Percentiles rank a stretch among this genome's conserved stretches.
Conservation (phyloP, 768 basidiomycete genomes). For the Tubosaeta brunneosetosa region DNA sequence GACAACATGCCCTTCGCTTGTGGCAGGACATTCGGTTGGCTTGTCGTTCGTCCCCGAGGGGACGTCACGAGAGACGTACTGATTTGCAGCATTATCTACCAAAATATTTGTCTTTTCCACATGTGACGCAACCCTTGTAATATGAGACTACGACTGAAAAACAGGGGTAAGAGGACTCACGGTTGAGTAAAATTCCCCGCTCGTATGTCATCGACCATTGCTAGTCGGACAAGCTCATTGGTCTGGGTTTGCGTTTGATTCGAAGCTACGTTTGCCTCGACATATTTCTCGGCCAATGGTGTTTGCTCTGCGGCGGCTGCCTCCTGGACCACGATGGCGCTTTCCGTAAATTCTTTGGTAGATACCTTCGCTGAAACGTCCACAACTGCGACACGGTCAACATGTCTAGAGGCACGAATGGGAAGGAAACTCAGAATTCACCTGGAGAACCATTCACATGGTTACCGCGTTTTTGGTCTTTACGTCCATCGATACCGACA, state of each 20-base stretch:
- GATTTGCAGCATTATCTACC: not conserved
- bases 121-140: not conserved
- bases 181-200: not conserved
- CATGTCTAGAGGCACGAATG: not conserved
- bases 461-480: not conserved
- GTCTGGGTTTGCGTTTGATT: not conserved
- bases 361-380: not conserved
- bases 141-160: not conserved
- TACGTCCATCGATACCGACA: not conserved
- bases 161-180: not conserved
- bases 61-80: not conserved
- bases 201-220: not conserved
- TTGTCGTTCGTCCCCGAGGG: not conserved
- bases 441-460: not conserved
- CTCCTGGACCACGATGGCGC: not conserved
- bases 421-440: not conserved
- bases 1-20: not conserved
- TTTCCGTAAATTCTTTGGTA: not conserved
- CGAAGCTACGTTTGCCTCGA: not conserved
- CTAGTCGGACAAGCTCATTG: not conserved
- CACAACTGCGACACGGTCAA: not conserved
- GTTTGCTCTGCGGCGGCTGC: not conserved
- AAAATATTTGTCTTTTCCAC: not conserved
- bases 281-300: not conserved
- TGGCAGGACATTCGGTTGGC: not conserved